Base-by-base conservation (phyloP, 139 green algal genomes). In the Coccomyxa sp. region DNA sequence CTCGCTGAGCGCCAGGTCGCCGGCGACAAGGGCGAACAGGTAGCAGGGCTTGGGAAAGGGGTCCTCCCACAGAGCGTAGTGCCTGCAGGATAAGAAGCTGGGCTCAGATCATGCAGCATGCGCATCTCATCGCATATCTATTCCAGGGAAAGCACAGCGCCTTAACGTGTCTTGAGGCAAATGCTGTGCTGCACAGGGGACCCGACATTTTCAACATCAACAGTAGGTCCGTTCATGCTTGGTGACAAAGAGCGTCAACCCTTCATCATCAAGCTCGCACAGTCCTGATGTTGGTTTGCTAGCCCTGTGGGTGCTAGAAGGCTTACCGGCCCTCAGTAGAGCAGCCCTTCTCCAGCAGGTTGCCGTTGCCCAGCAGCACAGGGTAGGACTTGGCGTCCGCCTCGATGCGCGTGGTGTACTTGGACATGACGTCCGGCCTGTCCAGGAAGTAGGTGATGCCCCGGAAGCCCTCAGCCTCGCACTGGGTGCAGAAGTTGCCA, bases 401-500 rank as follows among this genome's bases (percentile, higher is more conserved):
- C 79, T 96, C 93, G 34, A 99, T 95, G 75, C 92, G 90, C 0
- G 90, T 94, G 8, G 88, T 95, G 85, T 96, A 99, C 38, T 82
- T 89, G 38, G 88, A 79, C 82, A 93, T 89, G 50, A 91, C 89
- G 77, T 91, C 89, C 22, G 82, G 82, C 69, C 96, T 85, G 84
- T 99, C 96, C 68, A 92, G 84, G 87, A 96, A 99, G 90, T 91
- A 99, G 34, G 96, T 99, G 84, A 99, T 99, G 74, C 91, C 89
- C 9, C 96, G 86, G 91, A 99, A 99, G 50, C 96, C 96, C 86
- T 99, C 93, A 5, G 96, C 96, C 86, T 99, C 96, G 80, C 96
- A 99, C 90, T 99, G 95, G 72, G 96, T 97, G 92, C 93, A 98
- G 87, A 95, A 99, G 87, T 98, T 99, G 70, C 95, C 95, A 37